These are phyloP conservation scores for Ensete glaucum DNA, from an alignment of 176 grass and related monocot genomes.

Conservation along the genomic window DNA sequence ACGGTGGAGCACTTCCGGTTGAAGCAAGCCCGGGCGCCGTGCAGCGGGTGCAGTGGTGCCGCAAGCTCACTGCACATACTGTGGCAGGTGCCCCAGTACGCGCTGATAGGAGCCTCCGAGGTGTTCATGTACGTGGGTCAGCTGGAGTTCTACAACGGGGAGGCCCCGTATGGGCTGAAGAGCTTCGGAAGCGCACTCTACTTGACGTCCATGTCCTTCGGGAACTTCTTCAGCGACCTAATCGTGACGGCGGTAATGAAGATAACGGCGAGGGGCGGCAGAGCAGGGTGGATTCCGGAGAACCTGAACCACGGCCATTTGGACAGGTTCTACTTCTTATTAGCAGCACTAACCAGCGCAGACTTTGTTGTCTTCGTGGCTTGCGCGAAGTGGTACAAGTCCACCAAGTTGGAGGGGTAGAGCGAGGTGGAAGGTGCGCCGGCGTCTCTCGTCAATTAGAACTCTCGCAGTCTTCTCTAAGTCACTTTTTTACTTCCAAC, in stretches of 20 bases:
- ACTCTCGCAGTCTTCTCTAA: neutral
- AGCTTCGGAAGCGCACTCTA: constrained; percentile 16
- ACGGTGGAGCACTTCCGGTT: constrained; percentile 7
- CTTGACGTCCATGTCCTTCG: constrained; percentile 11
- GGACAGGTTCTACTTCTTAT: constrained; percentile 17
- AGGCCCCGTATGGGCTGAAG: constrained; percentile 13
- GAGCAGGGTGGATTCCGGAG: constrained; percentile 9
- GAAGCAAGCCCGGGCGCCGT: neutral
- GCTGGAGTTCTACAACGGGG: constrained; percentile 16
- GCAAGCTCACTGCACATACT: neutral
- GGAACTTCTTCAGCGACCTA: constrained; percentile 6
- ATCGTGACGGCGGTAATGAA: constrained; percentile 1
- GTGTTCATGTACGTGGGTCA: constrained; percentile 23
- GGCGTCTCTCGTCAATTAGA: neutral
- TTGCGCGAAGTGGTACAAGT: constrained; percentile 18
- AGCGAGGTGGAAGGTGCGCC: neutral
- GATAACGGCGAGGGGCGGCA: neutral
- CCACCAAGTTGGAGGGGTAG: neutral
- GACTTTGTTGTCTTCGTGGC: neutral
- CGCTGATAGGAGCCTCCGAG: constrained; percentile 13
- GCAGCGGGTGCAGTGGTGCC: neutral
- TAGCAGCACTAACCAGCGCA: neutral
- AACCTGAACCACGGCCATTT: constrained; percentile 11
- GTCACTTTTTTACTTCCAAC: too few relatives aligned
- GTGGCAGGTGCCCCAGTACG: constrained; percentile 16